Evolutionary conservation across 805 yeast species (phyloP).

Genomic region (Millerago galiae): DNA sequence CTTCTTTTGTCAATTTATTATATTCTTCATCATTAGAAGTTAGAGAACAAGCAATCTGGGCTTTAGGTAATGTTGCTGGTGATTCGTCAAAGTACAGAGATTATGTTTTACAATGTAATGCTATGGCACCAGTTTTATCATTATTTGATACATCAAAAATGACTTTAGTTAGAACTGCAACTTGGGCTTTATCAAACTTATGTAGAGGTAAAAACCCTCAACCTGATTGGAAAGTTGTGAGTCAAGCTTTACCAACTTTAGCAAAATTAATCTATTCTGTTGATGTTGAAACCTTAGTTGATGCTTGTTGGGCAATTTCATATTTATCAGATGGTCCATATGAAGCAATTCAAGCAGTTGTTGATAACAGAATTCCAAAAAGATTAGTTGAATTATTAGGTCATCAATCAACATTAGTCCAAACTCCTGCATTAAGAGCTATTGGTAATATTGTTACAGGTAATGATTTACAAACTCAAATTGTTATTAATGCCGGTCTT

Average conservation of each 20-base stretch:
- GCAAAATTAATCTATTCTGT: constrained; percentile 85
- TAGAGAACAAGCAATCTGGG: constrained; percentile 99
- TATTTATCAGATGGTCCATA: constrained; percentile 90
- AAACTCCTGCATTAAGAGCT: constrained; percentile 95
- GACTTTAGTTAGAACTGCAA: constrained; percentile 91
- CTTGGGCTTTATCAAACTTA: constrained; percentile 95
- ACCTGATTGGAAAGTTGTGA: constrained; percentile 89
- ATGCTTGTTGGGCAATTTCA: constrained; percentile 98
- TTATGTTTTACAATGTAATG: constrained; percentile 75
- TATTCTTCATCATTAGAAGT: constrained; percentile 82
- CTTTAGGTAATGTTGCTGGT: constrained; percentile 98
- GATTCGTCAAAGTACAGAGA: constrained; percentile 90
- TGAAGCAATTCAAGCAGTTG: constrained; percentile 92
- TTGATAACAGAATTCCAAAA: constrained; percentile 92
- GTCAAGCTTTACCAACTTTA: constrained; percentile 82
- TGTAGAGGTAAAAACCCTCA: constrained; percentile 96
- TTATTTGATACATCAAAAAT: constrained; percentile 77
- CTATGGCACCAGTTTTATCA: constrained; percentile 81
- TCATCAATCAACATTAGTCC: constrained; percentile 79
- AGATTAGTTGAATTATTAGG: constrained; percentile 86
- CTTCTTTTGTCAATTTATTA: constrained; percentile 77
- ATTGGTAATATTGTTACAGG: constrained; percentile 98
- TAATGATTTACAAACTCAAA: constrained; percentile 91
- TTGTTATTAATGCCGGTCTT: constrained; percentile 89
- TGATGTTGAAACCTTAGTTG: constrained; percentile 90